phyloP scores from a whole-genome alignment of 352 stramenopile genomes.

The Phytophthora syringae region DNA sequence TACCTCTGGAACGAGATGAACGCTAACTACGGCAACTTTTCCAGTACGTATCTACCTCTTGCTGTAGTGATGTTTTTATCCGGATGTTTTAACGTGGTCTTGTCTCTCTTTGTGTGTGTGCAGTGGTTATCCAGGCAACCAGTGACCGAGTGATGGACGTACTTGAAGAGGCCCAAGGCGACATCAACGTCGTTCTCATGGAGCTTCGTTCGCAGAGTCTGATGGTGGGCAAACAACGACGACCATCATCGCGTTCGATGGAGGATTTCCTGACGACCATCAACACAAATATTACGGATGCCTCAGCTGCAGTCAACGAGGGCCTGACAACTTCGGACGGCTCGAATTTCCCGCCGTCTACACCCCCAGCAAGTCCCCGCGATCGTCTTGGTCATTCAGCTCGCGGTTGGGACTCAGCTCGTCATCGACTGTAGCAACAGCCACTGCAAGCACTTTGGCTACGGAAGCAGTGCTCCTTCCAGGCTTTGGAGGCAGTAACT shows the following conservation, averaged over 20 bases:
- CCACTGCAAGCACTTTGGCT: conserved; percentile 5
- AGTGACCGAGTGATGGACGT: conserved; percentile 71
- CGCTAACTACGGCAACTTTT: conserved; percentile 87
- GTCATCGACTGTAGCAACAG: conserved; percentile 17
- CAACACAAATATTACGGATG: conserved; percentile 58
- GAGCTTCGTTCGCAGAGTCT: conserved; percentile 70
- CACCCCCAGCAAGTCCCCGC: conserved; percentile 41
- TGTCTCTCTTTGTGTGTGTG: conserved; percentile 16
- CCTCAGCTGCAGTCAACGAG: conserved; percentile 35
- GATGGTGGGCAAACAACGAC: conserved; percentile 43
- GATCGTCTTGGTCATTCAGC: conserved; percentile 46
- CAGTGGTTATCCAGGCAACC: conserved; percentile 82
- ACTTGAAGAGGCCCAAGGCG: conserved; percentile 75
- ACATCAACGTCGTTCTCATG: conserved; percentile 61
- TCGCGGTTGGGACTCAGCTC: conserved; percentile 37
- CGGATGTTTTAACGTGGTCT: conserved; percentile 5
- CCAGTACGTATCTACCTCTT: conserved; percentile 40
- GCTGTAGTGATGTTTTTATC: neutral
- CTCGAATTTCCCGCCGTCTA: conserved; percentile 41
- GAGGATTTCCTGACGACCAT: conserved; percentile 71
- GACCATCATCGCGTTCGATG: conserved; percentile 67
- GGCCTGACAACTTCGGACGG: conserved; percentile 32
- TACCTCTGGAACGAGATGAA: conserved; percentile 88
- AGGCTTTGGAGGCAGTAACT: conserved; percentile 17
- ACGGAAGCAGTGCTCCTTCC: conserved; percentile 24